Percentiles rank a stretch among this genome's conserved stretches.
Conservation (phyloP, 768 basidiomycete genomes). For the Jaapia argillacea region DNA sequence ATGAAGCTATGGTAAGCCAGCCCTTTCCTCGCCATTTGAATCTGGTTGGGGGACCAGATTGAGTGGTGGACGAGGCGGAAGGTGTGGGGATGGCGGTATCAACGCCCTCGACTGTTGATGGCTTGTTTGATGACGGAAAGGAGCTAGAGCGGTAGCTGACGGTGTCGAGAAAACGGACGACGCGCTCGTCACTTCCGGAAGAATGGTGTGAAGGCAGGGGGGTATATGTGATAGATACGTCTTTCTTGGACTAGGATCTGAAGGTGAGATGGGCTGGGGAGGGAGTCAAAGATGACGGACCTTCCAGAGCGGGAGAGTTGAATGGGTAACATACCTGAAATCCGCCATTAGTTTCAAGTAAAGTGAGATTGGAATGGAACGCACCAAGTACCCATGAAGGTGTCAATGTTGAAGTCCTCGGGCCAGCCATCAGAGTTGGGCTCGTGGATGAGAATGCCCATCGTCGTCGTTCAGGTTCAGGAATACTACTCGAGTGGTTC, state of each 20-base stretch:
- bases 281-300: conserved; percentile 11
- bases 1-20: conserved; percentile 23
- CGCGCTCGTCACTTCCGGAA: conserved; percentile 6
- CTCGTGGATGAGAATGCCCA: conserved; percentile 2
- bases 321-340: conserved; percentile 24
- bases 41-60: conserved; percentile 11
- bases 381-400: conserved; percentile 16
- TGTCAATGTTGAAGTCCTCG: conserved; percentile 10
- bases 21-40: conserved; percentile 30
- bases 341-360: not conserved
- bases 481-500: no score
- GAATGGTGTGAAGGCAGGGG: no score
- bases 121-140: conserved; percentile 13
- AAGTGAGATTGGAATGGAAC: not conserved
- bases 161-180: conserved; percentile 18
- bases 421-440: conserved; percentile 6
- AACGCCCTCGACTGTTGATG: conserved; percentile 20
- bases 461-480: no score
- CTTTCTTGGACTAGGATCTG: conserved; percentile 20
- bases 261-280: not conserved
- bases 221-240: conserved; percentile 30
- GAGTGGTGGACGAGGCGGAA: not conserved
- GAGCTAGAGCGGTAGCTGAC: conserved; percentile 23
- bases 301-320: conserved; percentile 33
- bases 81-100: conserved; percentile 11